phyloP scores from a whole-genome alignment of 768 basidiomycete genomes.

The Rhodotorula babjevae region DNA sequence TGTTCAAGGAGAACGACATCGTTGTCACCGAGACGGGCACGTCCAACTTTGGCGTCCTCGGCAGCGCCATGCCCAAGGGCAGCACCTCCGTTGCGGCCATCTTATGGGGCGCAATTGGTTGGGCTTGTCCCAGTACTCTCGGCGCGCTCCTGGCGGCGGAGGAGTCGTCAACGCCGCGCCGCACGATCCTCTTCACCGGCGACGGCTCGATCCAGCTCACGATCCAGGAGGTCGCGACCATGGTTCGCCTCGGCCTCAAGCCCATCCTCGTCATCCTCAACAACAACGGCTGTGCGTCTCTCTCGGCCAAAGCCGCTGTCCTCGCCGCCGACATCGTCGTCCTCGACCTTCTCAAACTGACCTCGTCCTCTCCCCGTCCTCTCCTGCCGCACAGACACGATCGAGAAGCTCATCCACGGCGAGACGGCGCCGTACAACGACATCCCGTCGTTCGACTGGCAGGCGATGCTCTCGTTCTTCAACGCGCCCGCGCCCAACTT shows the following conservation, averaged over 20 bases:
- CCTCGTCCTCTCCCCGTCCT: neutral
- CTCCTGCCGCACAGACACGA: constrained; percentile 47
- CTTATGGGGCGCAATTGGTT: constrained; percentile 89
- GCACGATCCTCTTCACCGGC: constrained; percentile 79
- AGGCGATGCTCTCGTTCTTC: constrained; percentile 47
- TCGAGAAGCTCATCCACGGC: constrained; percentile 64
- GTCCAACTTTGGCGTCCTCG: constrained; percentile 76
- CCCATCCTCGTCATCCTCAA: constrained; percentile 53
- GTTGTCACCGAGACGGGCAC: constrained; percentile 88
- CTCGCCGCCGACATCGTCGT: neutral
- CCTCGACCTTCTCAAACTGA: neutral
- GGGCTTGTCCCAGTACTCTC: constrained; percentile 76
- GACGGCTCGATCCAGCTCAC: constrained; percentile 61
- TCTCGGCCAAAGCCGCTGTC: constrained; percentile 49
- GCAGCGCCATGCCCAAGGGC: constrained; percentile 69
- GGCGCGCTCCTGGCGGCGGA: constrained; percentile 55
- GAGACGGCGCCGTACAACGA: constrained; percentile 65
- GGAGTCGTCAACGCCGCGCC: constrained; percentile 56
- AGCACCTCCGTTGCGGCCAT: constrained; percentile 68
- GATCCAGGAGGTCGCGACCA: constrained; percentile 55
- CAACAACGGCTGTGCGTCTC: constrained; percentile 48
- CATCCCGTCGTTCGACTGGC: constrained; percentile 64
- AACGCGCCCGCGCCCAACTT: constrained; percentile 40
- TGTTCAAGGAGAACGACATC: constrained; percentile 50
- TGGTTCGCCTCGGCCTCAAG: constrained; percentile 65